Evolutionary conservation across 805 yeast genomes (phyloP).

Genomic region (Ogataea nitratoaversa): DNA sequence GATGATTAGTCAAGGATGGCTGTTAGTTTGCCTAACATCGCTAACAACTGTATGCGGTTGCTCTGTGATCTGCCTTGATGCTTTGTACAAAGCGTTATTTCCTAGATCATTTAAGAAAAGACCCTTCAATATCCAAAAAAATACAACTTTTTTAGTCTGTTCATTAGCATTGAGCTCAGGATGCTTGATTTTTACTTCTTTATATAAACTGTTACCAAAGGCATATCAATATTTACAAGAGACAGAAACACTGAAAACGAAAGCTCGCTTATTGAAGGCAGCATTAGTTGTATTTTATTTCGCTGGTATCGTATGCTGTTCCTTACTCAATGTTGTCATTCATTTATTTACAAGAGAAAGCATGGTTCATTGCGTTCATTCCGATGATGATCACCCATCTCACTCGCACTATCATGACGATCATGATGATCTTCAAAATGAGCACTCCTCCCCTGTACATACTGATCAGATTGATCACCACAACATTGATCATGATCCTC

Average conservation of each 20-base stretch:
- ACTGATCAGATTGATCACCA: no score
- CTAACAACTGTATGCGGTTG: slow-evolving; percentile 71
- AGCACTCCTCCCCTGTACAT: slow-evolving; percentile 3
- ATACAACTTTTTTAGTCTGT: slow-evolving; percentile 62
- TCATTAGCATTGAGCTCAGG: slow-evolving; percentile 81
- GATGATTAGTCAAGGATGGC: slow-evolving; percentile 53
- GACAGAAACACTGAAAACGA: slow-evolving; percentile 23
- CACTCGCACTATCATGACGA: slow-evolving; percentile 5
- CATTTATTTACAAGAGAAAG: slow-evolving; percentile 77
- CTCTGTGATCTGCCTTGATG: slow-evolving; percentile 57
- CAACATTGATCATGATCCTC: no score
- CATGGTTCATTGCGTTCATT: slow-evolving; percentile 82
- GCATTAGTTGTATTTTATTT: slow-evolving; percentile 38
- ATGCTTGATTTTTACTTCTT: slow-evolving; percentile 72
- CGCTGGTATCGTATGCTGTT: slow-evolving; percentile 59
- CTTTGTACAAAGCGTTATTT: slow-evolving; percentile 43
- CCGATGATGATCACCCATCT: slow-evolving; percentile 26
- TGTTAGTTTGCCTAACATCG: slow-evolving; percentile 61
- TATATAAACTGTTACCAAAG: slow-evolving; percentile 75
- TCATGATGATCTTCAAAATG: not conserved
- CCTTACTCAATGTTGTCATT: slow-evolving; percentile 56
- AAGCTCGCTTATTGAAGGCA: slow-evolving; percentile 32
- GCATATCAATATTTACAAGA: slow-evolving; percentile 42
- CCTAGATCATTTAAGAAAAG: slow-evolving; percentile 34
- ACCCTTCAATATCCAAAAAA: slow-evolving; percentile 52